Evolutionary conservation across 768 basidiomycete species (phyloP), one percentile per base, ranked within the genome.

Genomic region (Mrakia blollopis): DNA sequence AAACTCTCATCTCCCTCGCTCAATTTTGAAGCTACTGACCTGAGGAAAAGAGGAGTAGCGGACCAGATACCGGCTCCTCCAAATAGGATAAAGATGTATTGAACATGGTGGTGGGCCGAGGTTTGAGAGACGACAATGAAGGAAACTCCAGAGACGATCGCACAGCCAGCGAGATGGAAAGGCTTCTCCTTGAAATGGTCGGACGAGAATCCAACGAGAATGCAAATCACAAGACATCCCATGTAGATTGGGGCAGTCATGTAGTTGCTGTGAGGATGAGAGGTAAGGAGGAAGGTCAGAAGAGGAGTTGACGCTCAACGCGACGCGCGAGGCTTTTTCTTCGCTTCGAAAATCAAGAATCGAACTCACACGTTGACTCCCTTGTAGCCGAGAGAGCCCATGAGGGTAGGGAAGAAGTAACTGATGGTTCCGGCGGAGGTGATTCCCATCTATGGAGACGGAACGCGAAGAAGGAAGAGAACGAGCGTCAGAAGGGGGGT

Each of bases 381-480:
- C 8, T 25, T 57, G 57, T 57, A 57, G 3, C 57, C 57, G 57
- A 57, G 57, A 10, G 57, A 5, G 25, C 57, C 28, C 57, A 57
- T 57, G 4, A 57, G n/a, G 10, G 57, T 57, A 11, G 57, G 57
- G 57, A 57, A 57, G 57, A 57, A 57, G 57, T 57, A 57, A 10
- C 25, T n/a, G 57, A 57, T 57, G 7, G 57, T 57, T 57, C 57
- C 57, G 57, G 57, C 57, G 57, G 57, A 57, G 57, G 57, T 57
- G 23, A 57, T 57, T 7, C 57, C 57, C 57, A 57, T 57, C 57
- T 57, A n/a, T 28, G 57, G n/a, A n/a, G n/a, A n/a, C n/a, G n/a
- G n/a, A n/a, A n/a, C n/a, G n/a, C n/a, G 57, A 2, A 50, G 47
- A 50, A 10, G 13, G 16, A 50, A 9, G 47, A 57, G 25, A 25